Evolutionary conservation across 306 rosid genomes (phyloP).

Genomic region (Psophocarpus tetragonolobus): DNA sequence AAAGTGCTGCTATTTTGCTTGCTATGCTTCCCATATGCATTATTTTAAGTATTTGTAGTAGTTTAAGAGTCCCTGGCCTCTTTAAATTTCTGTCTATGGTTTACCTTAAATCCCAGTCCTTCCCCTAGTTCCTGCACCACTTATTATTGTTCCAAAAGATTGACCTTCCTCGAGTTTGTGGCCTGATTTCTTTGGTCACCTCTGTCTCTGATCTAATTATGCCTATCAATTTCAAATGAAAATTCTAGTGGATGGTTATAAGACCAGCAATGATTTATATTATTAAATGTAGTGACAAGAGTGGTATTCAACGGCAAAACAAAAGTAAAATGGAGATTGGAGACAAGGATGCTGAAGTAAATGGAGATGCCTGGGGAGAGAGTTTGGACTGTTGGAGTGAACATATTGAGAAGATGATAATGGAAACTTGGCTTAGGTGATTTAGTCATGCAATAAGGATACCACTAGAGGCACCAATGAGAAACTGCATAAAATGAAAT

Average conservation of each 20-base stretch:
- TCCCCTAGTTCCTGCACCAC: not conserved
- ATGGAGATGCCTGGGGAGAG: not conserved
- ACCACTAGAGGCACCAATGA: not conserved
- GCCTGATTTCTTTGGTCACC: not conserved
- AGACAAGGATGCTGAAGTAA: not conserved
- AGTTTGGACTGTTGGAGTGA: conserved; percentile 11
- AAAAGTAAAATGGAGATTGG: not conserved
- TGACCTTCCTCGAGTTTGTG: not conserved
- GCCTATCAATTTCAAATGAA: not conserved
- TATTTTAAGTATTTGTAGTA: not conserved
- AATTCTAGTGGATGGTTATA: not conserved
- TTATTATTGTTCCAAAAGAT: not conserved
- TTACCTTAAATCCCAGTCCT: not conserved
- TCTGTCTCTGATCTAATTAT: not conserved
- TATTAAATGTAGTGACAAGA: not conserved
- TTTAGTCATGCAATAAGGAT: not conserved
- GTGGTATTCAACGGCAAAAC: not conserved
- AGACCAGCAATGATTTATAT: conserved; percentile 20
- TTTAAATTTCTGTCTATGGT: not conserved
- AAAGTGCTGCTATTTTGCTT: conserved; percentile 1
- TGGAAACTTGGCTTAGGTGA: conserved; percentile 17
- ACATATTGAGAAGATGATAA: not conserved
- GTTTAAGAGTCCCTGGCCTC: not conserved
- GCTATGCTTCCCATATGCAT: not conserved
- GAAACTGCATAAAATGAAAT: not conserved